Evolutionary conservation across 2,329 filamentous ascomycete genomes (phyloP), one percentile per base, ranked within the genome.

Genomic region (Aspergillus sp.): DNA sequence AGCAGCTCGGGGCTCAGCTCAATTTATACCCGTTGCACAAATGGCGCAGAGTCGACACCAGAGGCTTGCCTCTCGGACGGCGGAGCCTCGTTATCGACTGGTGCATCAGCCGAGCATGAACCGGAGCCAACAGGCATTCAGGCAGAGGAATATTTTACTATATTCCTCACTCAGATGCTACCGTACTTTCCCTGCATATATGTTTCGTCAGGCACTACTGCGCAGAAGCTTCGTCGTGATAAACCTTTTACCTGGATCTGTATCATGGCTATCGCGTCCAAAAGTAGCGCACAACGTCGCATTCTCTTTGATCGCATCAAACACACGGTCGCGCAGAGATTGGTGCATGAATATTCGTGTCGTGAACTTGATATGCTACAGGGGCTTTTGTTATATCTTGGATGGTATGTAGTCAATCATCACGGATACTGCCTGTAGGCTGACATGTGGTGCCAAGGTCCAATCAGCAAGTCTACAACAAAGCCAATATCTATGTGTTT

Each of bases 161-260:
- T 72, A 8, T 85, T 84, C 60, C 76, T 76, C 12, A 72, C 69
- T 2, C 74, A 78, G 17, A 74, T 73, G 75, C 71, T 82, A 3
- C 71, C 68, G 1, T 78, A 75, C 51, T 80, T 83, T 21, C 82
- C 83, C 0, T 81, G 82, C 55, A 71, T 83, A 50, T 69, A 79
- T 51, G 63, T 85, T 0, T 71, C 76, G 0, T 59, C 72, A 0
- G 70, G 73, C 0, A 56, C 39, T 3, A 59, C 57, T 3, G 76
- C 79, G 2, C 67, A 72, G 38, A 63, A 72, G n/a, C 70, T 86
- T 1, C 76, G 70, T 2, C 68, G 68, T 10, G 70, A 78, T 19
- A 70, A 74, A 4, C 83, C 85, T 0, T 84, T 84, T 52, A 65
- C 85, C 4, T 85, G 81, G 79, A 65, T 83, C 9, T 79, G 77